Base-by-base conservation (phyloP, 192 early-diverging fungal species). In the Allomyces arbusculus region DNA sequence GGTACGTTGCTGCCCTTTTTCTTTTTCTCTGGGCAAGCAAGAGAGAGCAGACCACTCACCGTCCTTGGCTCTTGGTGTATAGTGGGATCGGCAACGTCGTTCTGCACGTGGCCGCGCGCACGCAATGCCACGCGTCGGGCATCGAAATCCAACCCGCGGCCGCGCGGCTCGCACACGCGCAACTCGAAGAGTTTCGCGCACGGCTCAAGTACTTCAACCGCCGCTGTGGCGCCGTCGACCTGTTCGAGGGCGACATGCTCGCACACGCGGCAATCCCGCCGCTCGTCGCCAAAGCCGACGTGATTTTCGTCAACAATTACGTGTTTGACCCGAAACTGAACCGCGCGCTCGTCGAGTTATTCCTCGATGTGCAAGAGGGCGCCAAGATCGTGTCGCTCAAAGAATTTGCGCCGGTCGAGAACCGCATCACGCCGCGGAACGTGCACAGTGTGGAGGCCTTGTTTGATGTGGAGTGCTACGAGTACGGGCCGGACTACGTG, bases 61-160 rank as follows among this genome's bases (percentile, higher is more conserved):
- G n/a, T n/a, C n/a, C n/a, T n/a, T n/a, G n/a, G n/a, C n/a, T n/a
- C n/a, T n/a, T n/a, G n/a, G n/a, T n/a, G n/a, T n/a, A n/a, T 40
- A 89, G 88, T 71, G 95, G 95, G 20, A 91, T 94, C 72, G 95
- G 93, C 24, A 96, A 95, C 77, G 92, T 96, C 3, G 92, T 96
- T 16, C 75, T 99, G 33, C 95, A 99, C 74, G 89, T 96, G 10
- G 92, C 91, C 10, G 89, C 91, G 14, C 85, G 94, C 66, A 85
- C 84, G 11, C 86, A 89, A 0, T 92, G 90, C 67, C 80, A 83
- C 28, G 76, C 85, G 1, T 82, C 83, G 67, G 95, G 95, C 1
- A 85, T 99, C 61, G 95, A 99, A 74, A 85, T 94, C 33, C 93
- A 93, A 85, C 78, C 87, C 33, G 91, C 82, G 9, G 91, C 92